These are phyloP conservation scores for Diplodia corticola DNA, from an alignment of 2,329 filamentous ascomycete species.

Conservation along the genomic window DNA sequence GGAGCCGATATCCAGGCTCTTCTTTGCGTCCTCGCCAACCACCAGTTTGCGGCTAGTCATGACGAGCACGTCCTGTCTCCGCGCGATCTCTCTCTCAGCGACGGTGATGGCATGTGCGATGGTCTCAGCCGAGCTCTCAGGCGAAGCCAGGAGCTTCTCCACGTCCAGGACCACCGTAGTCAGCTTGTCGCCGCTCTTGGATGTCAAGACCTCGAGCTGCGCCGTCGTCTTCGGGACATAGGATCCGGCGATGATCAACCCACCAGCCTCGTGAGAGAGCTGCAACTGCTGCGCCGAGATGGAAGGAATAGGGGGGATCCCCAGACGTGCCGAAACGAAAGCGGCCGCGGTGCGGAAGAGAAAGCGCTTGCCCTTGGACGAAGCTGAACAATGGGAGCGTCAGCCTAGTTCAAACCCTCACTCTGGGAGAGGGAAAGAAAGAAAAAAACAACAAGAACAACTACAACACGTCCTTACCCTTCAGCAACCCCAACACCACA, in stretches of 20 bases:
- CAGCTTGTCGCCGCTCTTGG: constrained; percentile 43
- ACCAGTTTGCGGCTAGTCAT: constrained; percentile 61
- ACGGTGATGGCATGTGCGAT: constrained; percentile 38
- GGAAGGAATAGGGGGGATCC: constrained; percentile 54
- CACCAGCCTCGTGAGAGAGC: constrained; percentile 65
- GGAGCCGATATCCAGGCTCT: constrained; percentile 57
- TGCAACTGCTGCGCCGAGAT: constrained; percentile 49
- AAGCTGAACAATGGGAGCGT: neutral
- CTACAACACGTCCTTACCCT: constrained; percentile 21
- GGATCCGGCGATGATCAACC: constrained; percentile 71
- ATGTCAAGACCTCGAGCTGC: constrained; percentile 50
- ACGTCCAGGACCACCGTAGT: constrained; percentile 53
- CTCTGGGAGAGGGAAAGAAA: neutral
- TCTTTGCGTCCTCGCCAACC: constrained; percentile 50
- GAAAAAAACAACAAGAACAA: neutral
- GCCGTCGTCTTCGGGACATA: constrained; percentile 70
- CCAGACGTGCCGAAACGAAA: constrained; percentile 53
- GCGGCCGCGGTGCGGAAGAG: constrained; percentile 51
- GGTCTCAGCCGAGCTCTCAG: constrained; percentile 38
- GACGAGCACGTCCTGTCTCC: constrained; percentile 56
- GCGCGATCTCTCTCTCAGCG: constrained; percentile 36
- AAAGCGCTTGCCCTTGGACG: constrained; percentile 42
- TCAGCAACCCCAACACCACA: constrained; percentile 52
- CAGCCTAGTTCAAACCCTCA: neutral
- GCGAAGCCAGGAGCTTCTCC: constrained; percentile 47